Evolutionary conservation across 2,329 filamentous ascomycete genomes (phyloP), one percentile per base, ranked within the genome.

Genomic region (Diaporthe citriasiana): DNA sequence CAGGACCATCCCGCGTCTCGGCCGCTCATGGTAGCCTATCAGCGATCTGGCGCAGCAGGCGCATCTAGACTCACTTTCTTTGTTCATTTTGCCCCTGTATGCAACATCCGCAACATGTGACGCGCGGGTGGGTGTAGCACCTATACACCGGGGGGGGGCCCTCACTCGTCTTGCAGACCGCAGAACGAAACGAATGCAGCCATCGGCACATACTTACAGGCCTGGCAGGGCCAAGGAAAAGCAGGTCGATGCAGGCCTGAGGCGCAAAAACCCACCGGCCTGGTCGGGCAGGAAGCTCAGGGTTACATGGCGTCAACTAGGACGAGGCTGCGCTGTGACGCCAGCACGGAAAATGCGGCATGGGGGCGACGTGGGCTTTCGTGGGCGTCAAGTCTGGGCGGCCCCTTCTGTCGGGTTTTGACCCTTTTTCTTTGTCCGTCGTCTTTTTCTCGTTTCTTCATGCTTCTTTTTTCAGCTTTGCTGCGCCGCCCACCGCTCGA

Each of bases 401-500:
- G 38, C 35, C 63, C 63, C 15, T 33, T 27, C 47, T 53, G 63
- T 68, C 63, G 63, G 63, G 63, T 27, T 68, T 51, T 40, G 22
- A 51, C 22, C 22, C 30, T 22, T 30, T 13, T 38, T 50, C 22
- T 19, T 9, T 35, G 27, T 5, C 40, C 42, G 10, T 35, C 27
- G 22, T 66, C 33, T 50, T 6, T 51, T 9, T 17, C n/a, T 17
- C n/a, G 13, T 38, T 40, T 40, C 13, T 15, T 30, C n/a, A 53
- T 53, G 33, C n/a, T 53, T 68, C 47, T 53, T 71, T 27, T 51
- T 71, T 71, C 70, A 71, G 70, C 70, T 53, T 53, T 71, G 70
- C 55, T 71, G 68, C 68, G 55, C 40, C 51, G 53, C 38, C 33
- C 17, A 25, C 68, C 51, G 40, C 70, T 25, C 35, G 22, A 30